Conservation (phyloP, 2,329 filamentous ascomycete genomes). For the Hymenoscyphus infarciens region DNA sequence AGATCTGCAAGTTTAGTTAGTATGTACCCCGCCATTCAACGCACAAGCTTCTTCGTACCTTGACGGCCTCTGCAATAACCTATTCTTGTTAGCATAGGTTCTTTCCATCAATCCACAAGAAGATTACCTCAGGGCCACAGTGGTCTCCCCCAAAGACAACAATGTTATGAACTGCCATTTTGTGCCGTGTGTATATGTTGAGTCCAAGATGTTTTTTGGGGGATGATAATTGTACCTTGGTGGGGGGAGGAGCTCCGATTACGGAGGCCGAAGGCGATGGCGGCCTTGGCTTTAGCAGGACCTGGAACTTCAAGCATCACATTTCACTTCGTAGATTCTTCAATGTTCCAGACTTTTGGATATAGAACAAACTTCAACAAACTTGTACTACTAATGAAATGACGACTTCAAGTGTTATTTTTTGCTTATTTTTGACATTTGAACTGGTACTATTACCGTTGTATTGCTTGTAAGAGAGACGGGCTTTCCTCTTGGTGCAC, state of each 20-base stretch:
- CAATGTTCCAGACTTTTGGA: neutral
- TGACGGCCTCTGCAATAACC: slow-evolving; percentile 82
- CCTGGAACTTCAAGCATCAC: neutral
- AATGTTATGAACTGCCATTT: slow-evolving; percentile 70
- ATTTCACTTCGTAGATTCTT: neutral
- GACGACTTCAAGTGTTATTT: no score
- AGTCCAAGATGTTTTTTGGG: neutral
- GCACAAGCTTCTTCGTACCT: slow-evolving; percentile 50
- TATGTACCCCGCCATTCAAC: neutral
- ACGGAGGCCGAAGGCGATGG: neutral
- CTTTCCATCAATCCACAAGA: neutral
- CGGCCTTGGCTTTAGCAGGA: neutral
- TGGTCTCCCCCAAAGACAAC: slow-evolving; percentile 82
- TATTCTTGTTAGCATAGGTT: slow-evolving; percentile 34
- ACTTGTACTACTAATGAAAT: no score
- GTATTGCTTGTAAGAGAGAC: no score
- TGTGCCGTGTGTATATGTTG: slow-evolving; percentile 24
- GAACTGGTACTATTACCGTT: no score
- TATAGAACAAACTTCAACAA: neutral
- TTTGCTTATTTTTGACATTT: no score
- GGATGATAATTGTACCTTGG: neutral
- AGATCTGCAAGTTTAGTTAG: slow-evolving; percentile 50
- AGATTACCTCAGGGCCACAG: slow-evolving; percentile 73
- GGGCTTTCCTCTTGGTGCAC: no score
- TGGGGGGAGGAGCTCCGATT: neutral